phyloP scores from a whole-genome alignment of 2,329 filamentous ascomycete genomes.

The Magnaporthales sp. region DNA sequence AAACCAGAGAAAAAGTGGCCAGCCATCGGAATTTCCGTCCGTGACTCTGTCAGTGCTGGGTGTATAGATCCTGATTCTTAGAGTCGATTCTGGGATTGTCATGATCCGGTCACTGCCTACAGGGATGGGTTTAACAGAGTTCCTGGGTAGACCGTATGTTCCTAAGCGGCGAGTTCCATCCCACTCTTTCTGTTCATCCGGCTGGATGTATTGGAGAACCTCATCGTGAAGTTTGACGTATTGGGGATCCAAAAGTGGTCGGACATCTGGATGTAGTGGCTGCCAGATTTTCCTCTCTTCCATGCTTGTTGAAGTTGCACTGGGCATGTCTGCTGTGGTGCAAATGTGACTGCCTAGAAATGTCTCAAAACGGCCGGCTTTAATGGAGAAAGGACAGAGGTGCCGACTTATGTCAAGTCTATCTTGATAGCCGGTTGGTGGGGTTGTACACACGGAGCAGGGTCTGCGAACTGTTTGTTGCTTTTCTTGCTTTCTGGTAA shows the following conservation, averaged over 20 bases:
- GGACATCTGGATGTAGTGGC: conserved; percentile 23
- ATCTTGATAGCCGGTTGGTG: background rate
- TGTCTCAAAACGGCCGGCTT: background rate
- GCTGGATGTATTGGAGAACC: conserved; percentile 25
- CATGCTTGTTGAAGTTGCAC: background rate
- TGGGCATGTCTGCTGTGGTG: background rate
- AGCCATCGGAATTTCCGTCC: conserved; percentile 12
- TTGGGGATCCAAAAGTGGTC: conserved; percentile 24
- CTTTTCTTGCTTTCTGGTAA: background rate
- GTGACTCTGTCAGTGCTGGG: conserved; percentile 9
- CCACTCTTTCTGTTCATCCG: conserved; percentile 24
- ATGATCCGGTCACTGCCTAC: conserved; percentile 19
- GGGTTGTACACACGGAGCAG: background rate
- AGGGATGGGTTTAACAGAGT: conserved; percentile 15
- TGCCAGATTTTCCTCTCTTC: conserved; percentile 13
- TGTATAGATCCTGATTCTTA: conserved; percentile 20
- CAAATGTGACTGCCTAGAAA: background rate
- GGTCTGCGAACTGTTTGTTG: background rate
- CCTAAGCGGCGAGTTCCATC: conserved; percentile 18
- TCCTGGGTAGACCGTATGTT: conserved; percentile 16
- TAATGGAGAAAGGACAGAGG: background rate
- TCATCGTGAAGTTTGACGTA: conserved; percentile 28
- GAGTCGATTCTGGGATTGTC: conserved; percentile 19
- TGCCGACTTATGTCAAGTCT: background rate
- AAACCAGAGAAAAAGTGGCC: conserved; percentile 29